phyloP scores from a whole-genome alignment of 1,139 yeast species.

The Sugiyamaella neomexicana region DNA sequence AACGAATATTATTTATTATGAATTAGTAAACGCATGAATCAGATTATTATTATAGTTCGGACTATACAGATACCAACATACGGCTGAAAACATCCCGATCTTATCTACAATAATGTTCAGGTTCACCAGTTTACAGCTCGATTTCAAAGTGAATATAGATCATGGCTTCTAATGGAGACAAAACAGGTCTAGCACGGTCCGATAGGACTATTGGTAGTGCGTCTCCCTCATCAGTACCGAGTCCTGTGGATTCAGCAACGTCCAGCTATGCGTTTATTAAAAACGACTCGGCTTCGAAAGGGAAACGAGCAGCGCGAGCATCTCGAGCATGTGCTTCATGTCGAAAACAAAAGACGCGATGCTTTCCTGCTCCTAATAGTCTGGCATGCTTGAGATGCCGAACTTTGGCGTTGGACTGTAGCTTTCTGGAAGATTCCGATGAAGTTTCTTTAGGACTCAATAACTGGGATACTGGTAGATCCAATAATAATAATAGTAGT shows the following conservation, averaged over 20 bases:
- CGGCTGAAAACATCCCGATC: no score
- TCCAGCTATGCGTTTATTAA: neutral
- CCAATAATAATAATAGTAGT: neutral
- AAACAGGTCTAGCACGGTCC: neutral
- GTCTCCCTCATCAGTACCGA: neutral
- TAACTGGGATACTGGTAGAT: slow-evolving; percentile 9
- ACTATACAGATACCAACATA: no score
- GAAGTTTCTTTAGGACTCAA: slow-evolving; percentile 19
- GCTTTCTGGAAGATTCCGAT: slow-evolving; percentile 42
- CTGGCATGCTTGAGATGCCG: slow-evolving; percentile 57
- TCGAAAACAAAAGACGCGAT: slow-evolving; percentile 62
- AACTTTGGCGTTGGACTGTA: slow-evolving; percentile 53
- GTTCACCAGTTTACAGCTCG: no score
- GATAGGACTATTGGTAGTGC: neutral
- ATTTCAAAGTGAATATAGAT: neutral
- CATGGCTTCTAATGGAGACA: neutral
- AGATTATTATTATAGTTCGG: neutral
- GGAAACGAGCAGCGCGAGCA: slow-evolving; percentile 41
- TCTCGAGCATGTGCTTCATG: slow-evolving; percentile 60
- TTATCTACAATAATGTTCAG: no score
- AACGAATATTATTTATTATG: neutral
- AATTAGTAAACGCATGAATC: no score
- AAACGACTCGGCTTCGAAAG: neutral
- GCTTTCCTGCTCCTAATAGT: slow-evolving; percentile 52
- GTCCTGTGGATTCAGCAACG: neutral